Evolutionary conservation across 1,284 basidiomycete genomes (phyloP), one percentile per base, ranked within the genome.

Genomic region (Pseudomicrostroma phylloplanum): DNA sequence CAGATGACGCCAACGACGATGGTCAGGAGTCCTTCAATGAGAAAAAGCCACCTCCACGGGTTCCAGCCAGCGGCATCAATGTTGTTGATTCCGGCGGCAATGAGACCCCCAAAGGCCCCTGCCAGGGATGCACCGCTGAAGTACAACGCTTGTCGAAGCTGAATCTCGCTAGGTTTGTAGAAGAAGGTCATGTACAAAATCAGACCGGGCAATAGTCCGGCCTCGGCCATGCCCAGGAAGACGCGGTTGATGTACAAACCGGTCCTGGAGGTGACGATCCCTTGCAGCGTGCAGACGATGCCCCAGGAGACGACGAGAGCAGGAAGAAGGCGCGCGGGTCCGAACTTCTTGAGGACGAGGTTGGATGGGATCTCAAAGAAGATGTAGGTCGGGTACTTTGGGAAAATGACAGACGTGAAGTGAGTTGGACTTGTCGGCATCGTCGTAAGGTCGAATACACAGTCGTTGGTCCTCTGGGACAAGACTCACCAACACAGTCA

Each of bases 291-390:
- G 4, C 69, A 68, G 13, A 77, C 73, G 17, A 70, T 54, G 8
- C 68, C 74, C 75, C 75, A 76, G 19, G 53, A 49, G 13, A 60
- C 58, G 25, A 77, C 64, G 8, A 77, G 69, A 40, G 64, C 43
- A 17, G 74, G 73, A 40, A 74, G 72, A 71, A 70, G 74, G n/a
- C 65, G 55, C 2, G 66, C 63, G 0, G 74, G 59, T 4, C 72
- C 72, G 39, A 77, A 12, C 26, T 60, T 67, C 71, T 87, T 87
- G 61, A 87, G 68, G 6, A 71, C 51, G 9, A 69, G 61, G 43
- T 71, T 75, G 25, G 68, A 62, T 0, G 72, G 72, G 0, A 73
- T 56, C 46, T 73, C 71, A 12, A 60, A 59, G 17, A 73, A 53
- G 21, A 72, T 65, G 56, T 71, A 74, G 15, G 72, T 66, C 0